Percentiles rank a stretch among this genome's conserved stretches.
These are phyloP conservation scores for Cladosporium sp. DNA, from an alignment of 2,329 filamentous ascomycete species.

Conservation along the genomic window DNA sequence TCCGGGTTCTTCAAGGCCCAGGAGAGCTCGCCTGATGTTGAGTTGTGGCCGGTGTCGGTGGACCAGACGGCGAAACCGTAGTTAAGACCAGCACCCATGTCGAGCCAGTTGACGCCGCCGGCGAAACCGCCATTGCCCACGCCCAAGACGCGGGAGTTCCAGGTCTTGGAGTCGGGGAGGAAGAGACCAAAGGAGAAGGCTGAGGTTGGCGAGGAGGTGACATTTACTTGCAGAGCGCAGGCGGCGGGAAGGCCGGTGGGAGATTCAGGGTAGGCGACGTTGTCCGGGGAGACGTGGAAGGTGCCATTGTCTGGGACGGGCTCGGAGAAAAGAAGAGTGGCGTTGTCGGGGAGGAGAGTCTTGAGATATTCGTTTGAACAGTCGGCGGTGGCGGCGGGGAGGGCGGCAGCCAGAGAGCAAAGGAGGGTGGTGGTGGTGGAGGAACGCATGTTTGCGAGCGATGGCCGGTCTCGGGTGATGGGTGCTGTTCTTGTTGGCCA, in stretches of 20 bases:
- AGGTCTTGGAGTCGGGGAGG: slow-evolving; percentile 24
- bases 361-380: slow-evolving; percentile 34
- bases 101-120: slow-evolving; percentile 46
- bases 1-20: slow-evolving; percentile 39
- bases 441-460: slow-evolving; percentile 8
- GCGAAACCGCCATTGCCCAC: slow-evolving; percentile 46
- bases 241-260: slow-evolving; percentile 31
- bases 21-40: slow-evolving; percentile 27
- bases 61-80: slow-evolving; percentile 44
- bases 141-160: slow-evolving; percentile 33
- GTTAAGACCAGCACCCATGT: slow-evolving; percentile 40
- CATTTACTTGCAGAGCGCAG: slow-evolving; percentile 30
- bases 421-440: slow-evolving; percentile 6
- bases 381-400: slow-evolving; percentile 18
- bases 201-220: slow-evolving; percentile 26
- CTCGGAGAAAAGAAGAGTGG: slow-evolving; percentile 34
- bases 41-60: slow-evolving; percentile 45
- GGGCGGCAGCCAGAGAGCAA: slow-evolving; percentile 9
- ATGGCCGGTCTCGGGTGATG: no score
- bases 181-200: slow-evolving; percentile 32
- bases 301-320: slow-evolving; percentile 33
- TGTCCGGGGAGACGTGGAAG: slow-evolving; percentile 34
- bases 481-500: no score
- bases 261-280: slow-evolving; percentile 39
- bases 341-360: slow-evolving; percentile 30